These are phyloP conservation scores for Boletus edulis DNA, from an alignment of 768 basidiomycete genomes.

Conservation along the genomic window DNA sequence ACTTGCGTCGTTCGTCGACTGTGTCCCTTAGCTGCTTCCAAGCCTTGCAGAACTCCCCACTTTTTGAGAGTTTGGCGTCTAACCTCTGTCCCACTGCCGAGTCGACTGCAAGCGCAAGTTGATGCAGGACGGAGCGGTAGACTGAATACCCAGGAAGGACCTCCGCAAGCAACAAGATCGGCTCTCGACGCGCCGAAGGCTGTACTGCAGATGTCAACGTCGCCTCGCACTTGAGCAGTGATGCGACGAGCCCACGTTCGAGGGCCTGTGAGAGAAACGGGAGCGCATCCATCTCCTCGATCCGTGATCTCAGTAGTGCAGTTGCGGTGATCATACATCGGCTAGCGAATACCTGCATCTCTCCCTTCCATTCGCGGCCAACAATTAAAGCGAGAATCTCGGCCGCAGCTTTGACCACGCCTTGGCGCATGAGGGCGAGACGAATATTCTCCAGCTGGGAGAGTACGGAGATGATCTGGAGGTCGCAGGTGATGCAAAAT, in stretches of 20 bases:
- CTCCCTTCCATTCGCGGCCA: conserved; percentile 11
- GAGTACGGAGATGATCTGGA: conserved; percentile 24
- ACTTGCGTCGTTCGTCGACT: conserved; percentile 18
- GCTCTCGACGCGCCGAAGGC: conserved; percentile 1
- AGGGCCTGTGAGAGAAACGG: conserved; percentile 28
- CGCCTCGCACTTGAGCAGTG: conserved; percentile 23
- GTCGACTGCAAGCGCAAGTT: conserved; percentile 10
- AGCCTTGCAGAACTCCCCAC: conserved; percentile 19
- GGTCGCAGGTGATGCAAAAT: conserved; percentile 27
- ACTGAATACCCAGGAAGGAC: conserved; percentile 25
- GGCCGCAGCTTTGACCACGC: conserved; percentile 19
- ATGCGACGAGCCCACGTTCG: conserved; percentile 15
- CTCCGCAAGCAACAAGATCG: conserved; percentile 10
- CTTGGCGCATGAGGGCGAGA: conserved; percentile 19
- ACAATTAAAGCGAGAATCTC: conserved; percentile 21
- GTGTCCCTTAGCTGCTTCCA: conserved; percentile 20
- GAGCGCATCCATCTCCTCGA: conserved; percentile 25
- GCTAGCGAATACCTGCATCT: conserved; percentile 11
- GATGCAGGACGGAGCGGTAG: conserved; percentile 25
- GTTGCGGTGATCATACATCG: conserved; percentile 22
- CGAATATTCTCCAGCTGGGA: conserved; percentile 16
- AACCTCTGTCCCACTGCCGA: conserved; percentile 1
- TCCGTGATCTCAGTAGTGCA: conserved; percentile 14
- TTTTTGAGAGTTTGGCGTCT: conserved; percentile 12
- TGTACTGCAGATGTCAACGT: conserved; percentile 18